Percentiles rank a stretch among this genome's conserved stretches.
Evolutionary conservation across 139 green algal genomes (phyloP).

Genomic region (Haematococcus sp.): DNA sequence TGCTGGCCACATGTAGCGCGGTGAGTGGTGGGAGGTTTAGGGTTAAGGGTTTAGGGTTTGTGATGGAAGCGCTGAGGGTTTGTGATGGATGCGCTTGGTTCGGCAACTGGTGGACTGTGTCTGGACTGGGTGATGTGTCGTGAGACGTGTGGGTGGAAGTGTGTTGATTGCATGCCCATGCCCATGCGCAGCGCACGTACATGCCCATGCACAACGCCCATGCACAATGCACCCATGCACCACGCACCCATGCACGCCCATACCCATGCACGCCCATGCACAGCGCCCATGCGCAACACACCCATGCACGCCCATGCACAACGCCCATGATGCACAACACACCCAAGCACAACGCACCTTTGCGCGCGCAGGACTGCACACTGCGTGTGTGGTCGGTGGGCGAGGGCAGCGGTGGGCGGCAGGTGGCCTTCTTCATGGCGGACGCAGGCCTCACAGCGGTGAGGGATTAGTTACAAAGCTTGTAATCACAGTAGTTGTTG

Average conservation of each 20-base stretch:
- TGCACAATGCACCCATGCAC: too few relatives aligned
- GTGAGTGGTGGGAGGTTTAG: neutral
- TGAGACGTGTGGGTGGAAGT: too few relatives aligned
- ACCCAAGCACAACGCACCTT: neutral
- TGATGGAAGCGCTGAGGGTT: too few relatives aligned
- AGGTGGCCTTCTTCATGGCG: slow-evolving; percentile 57
- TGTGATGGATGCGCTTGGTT: too few relatives aligned
- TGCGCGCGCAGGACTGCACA: slow-evolving; percentile 37
- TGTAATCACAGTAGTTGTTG: too few relatives aligned
- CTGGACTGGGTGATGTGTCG: too few relatives aligned
- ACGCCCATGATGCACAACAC: neutral
- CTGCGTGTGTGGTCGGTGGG: slow-evolving; percentile 40
- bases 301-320: neutral
- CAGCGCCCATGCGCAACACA: neutral
- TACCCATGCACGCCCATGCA: neutral
- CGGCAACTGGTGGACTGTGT: too few relatives aligned
- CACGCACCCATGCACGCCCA: neutral
- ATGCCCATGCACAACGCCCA: neutral
- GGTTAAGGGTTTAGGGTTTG: too few relatives aligned
- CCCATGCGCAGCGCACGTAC: too few relatives aligned
- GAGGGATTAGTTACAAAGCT: too few relatives aligned
- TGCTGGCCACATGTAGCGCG: slow-evolving; percentile 23
- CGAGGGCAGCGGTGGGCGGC: neutral
- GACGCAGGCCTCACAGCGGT: slow-evolving; percentile 32
- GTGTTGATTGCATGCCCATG: too few relatives aligned